Evolutionary conservation across 345 rosid species (phyloP).

Genomic region (Aethionema arabicum): DNA sequence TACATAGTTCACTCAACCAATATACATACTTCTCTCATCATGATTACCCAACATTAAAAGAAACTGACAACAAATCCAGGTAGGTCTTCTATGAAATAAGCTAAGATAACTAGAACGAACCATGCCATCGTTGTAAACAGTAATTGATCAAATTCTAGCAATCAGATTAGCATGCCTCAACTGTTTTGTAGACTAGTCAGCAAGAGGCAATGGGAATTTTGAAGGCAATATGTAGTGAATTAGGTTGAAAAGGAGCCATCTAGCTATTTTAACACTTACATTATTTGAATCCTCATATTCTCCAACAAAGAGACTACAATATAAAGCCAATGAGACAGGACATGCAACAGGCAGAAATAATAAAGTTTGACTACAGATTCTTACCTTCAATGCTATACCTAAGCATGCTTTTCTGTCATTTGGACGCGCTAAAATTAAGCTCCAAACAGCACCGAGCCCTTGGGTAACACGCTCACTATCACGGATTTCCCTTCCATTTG

Average conservation of each 20-base stretch:
- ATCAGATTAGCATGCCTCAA: conserved; percentile 8
- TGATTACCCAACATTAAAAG: background rate
- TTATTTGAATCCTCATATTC: conserved; percentile 8
- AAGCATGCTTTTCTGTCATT: conserved; percentile 77
- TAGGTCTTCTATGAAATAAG: background rate
- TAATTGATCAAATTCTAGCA: conserved; percentile 12
- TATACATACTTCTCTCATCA: background rate
- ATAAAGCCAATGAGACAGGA: conserved; percentile 10
- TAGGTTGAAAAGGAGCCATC: conserved; percentile 10
- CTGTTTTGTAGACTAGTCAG: conserved; percentile 13
- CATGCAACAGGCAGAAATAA: conserved; percentile 19
- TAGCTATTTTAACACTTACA: conserved; percentile 13
- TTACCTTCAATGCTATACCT: conserved; percentile 84
- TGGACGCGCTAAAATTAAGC: conserved; percentile 91
- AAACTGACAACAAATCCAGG: conserved; percentile 13
- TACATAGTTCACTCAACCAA: conserved; percentile 14
- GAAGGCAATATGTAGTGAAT: background rate
- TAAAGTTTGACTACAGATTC: conserved; percentile 19
- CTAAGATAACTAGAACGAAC: background rate
- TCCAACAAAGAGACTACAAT: conserved; percentile 25
- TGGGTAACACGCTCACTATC: conserved; percentile 93
- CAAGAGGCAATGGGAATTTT: background rate
- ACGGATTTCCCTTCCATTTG: conserved; percentile 54
- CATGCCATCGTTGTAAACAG: conserved; percentile 4
- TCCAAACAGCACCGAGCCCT: conserved; percentile 97